Evolutionary conservation across 2,329 filamentous ascomycete species (phyloP).

Genomic region (Huntiella decipiens): DNA sequence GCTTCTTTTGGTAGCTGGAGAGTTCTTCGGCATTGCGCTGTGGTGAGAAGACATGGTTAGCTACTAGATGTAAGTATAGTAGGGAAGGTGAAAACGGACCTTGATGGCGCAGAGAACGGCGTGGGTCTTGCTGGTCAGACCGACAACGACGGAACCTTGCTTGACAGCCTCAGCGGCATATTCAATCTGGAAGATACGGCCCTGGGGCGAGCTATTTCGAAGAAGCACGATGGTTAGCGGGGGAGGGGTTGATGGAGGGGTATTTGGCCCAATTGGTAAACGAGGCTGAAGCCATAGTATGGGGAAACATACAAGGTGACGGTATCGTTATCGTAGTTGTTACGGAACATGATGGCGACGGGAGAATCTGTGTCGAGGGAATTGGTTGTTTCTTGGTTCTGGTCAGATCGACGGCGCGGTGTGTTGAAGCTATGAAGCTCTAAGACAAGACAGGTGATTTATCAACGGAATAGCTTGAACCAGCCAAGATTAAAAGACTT

Average conservation of each 20-base stretch:
- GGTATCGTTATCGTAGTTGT: slow-evolving; percentile 99
- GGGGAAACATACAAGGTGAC: slow-evolving; percentile 72
- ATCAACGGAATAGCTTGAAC: neutral
- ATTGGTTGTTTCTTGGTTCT: no score
- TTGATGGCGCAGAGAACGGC: slow-evolving; percentile 91
- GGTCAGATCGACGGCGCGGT: no score
- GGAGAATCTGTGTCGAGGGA: no score
- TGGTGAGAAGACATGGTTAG: slow-evolving; percentile 1
- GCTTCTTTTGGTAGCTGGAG: slow-evolving; percentile 98
- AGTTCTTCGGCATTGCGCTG: slow-evolving; percentile 98
- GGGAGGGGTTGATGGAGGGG: neutral
- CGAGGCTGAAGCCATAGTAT: neutral
- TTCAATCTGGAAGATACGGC: slow-evolving; percentile 98
- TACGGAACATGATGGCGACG: slow-evolving; percentile 69
- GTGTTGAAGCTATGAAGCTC: neutral
- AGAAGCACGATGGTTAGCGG: slow-evolving; percentile 4
- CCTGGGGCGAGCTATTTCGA: slow-evolving; percentile 69
- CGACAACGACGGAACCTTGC: slow-evolving; percentile 95
- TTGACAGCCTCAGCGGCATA: slow-evolving; percentile 98
- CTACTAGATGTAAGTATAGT: neutral
- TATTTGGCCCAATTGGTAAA: no score
- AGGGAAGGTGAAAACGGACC: slow-evolving; percentile 30
- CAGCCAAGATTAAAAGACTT: neutral
- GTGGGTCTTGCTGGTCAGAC: slow-evolving; percentile 94
- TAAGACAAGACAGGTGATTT: neutral